Conservation (phyloP, 257 asterid species). For the Datura wrightii region DNA sequence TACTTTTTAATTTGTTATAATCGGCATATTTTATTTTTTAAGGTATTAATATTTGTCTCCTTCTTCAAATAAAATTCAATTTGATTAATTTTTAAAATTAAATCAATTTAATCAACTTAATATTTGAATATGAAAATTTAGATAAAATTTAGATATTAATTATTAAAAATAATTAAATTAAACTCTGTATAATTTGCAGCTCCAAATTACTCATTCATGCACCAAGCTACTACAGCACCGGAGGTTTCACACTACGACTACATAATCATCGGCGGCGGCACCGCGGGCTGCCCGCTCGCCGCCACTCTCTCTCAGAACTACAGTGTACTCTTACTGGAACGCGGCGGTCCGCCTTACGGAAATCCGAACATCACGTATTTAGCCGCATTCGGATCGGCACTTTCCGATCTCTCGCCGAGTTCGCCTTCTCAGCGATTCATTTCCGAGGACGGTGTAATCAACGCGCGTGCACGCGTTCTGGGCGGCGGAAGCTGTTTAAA, state of each 20-base stretch:
- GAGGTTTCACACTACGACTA: constrained; percentile 62
- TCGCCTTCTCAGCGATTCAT: constrained; percentile 85
- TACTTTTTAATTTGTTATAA: neutral
- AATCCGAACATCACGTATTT: constrained; percentile 68
- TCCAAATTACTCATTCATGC: constrained; percentile 63
- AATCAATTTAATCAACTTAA: neutral
- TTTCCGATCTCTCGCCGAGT: constrained; percentile 58
- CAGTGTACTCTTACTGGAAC: constrained; percentile 73
- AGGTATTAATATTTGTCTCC: neutral
- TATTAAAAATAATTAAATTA: neutral
- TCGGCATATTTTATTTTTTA: neutral
- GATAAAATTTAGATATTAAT: too few species aligned
- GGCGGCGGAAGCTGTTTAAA: constrained; percentile 79
- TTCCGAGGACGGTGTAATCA: constrained; percentile 81
- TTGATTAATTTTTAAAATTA: too few species aligned
- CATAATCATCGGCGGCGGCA: constrained; percentile 81
- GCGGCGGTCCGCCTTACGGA: constrained; percentile 76
- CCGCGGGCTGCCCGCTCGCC: constrained; percentile 90
- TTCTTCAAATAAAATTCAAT: too few species aligned
- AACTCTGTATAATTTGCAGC: constrained; percentile 36
- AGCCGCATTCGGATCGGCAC: constrained; percentile 60
- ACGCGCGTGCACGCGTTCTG: constrained; percentile 67
- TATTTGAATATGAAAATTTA: neutral
- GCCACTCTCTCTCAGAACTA: constrained; percentile 74
- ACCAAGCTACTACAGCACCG: constrained; percentile 67